These are phyloP conservation scores for Trichoderma asperellum DNA, from an alignment of 2,329 filamentous ascomycete genomes.

Conservation along the genomic window DNA sequence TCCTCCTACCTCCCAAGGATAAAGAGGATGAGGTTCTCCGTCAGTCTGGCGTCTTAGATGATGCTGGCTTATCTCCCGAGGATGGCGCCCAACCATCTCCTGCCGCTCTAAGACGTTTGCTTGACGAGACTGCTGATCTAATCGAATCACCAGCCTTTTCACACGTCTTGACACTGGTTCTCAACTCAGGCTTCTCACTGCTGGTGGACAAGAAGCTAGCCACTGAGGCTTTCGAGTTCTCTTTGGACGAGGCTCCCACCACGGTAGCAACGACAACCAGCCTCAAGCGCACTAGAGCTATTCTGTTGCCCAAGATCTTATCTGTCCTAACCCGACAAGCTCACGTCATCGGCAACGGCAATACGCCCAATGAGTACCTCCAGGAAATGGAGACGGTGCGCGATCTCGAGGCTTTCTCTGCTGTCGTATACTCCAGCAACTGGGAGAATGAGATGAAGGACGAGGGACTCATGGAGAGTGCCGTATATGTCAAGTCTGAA, in stretches of 20 bases:
- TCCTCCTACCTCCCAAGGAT: slow-evolving; percentile 77
- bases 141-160: slow-evolving; percentile 92
- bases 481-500: slow-evolving; percentile 41
- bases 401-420: slow-evolving; percentile 81
- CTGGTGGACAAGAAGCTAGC: slow-evolving; percentile 83
- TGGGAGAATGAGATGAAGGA: slow-evolving; percentile 69
- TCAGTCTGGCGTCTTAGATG: slow-evolving; percentile 77
- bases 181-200: slow-evolving; percentile 84
- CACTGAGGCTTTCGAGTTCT: slow-evolving; percentile 72
- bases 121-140: slow-evolving; percentile 95
- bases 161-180: slow-evolving; percentile 80
- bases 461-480: slow-evolving; percentile 48
- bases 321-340: slow-evolving; percentile 91
- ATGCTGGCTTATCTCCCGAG: slow-evolving; percentile 44
- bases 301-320: slow-evolving; percentile 81
- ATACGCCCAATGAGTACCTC: slow-evolving; percentile 67
- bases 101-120: slow-evolving; percentile 72
- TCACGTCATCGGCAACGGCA: slow-evolving; percentile 81
- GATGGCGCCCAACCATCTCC: slow-evolving; percentile 51
- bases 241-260: slow-evolving; percentile 38
- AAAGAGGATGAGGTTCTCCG: slow-evolving; percentile 83
- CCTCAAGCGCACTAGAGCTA: slow-evolving; percentile 61
- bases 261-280: slow-evolving; percentile 56
- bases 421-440: slow-evolving; percentile 85
- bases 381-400: slow-evolving; percentile 75